Conservation (phyloP, 2,329 filamentous ascomycete species). For the Xylariaceae sp. region DNA sequence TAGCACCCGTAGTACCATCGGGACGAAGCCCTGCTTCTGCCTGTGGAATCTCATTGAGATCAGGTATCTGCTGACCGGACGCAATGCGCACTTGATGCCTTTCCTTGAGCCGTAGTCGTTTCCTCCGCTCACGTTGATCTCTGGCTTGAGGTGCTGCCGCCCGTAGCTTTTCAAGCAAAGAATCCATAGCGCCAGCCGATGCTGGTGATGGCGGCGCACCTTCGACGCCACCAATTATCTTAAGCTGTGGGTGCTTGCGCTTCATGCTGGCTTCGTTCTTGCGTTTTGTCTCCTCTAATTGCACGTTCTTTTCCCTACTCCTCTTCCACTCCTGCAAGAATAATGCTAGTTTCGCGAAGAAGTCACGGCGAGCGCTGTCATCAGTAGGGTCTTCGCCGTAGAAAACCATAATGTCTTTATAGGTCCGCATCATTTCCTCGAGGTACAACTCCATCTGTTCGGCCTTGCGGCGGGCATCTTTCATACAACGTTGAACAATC, state of each 20-base stretch:
- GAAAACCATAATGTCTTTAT: slow-evolving; percentile 94
- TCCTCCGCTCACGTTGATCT: slow-evolving; percentile 87
- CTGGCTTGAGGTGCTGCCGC: slow-evolving; percentile 89
- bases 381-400: slow-evolving; percentile 94
- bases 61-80: slow-evolving; percentile 87
- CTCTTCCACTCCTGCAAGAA: slow-evolving; percentile 97
- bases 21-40: slow-evolving; percentile 51
- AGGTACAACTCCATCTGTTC: slow-evolving; percentile 94
- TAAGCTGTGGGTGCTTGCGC: slow-evolving; percentile 79
- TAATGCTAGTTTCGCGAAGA: slow-evolving; percentile 90
- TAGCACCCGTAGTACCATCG: slow-evolving; percentile 46
- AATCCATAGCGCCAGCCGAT: slow-evolving; percentile 93
- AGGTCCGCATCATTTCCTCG: slow-evolving; percentile 89
- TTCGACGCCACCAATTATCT: slow-evolving; percentile 55
- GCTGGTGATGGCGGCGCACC: slow-evolving; percentile 67
- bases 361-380: slow-evolving; percentile 91
- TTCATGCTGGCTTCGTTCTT: slow-evolving; percentile 93
- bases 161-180: slow-evolving; percentile 89
- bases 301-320: slow-evolving; percentile 90
- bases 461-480: slow-evolving; percentile 92
- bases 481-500: slow-evolving; percentile 92
- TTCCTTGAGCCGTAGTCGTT: slow-evolving; percentile 88
- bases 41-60: slow-evolving; percentile 68
- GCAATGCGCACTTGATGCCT: slow-evolving; percentile 88
- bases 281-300: slow-evolving; percentile 79